These are phyloP conservation scores for Nematocida displodere DNA, from an alignment of 371 early-diverging fungal species.

Conservation along the genomic window DNA sequence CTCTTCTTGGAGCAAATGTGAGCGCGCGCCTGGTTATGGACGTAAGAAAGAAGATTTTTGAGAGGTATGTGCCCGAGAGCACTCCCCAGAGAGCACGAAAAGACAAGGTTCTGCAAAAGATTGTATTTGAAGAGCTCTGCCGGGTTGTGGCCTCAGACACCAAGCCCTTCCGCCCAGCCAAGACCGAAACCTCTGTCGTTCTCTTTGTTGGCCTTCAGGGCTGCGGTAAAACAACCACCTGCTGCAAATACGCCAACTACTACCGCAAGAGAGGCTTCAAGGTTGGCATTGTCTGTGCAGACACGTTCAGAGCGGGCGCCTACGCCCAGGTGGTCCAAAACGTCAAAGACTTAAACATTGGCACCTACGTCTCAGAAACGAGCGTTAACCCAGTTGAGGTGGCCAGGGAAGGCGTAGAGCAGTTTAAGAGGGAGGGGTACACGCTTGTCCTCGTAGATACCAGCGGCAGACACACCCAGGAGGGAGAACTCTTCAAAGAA, in stretches of 20 bases:
- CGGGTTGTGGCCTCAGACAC: constrained; percentile 82
- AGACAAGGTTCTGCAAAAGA: constrained; percentile 68
- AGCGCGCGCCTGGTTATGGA: constrained; percentile 78
- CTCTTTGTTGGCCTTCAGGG: constrained; percentile 99
- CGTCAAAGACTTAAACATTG: constrained; percentile 90
- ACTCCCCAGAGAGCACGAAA: constrained; percentile 80
- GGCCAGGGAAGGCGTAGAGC: constrained; percentile 83
- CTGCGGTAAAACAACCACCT: constrained; percentile 93
- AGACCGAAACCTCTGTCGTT: constrained; percentile 76
- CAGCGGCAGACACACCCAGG: constrained; percentile 94
- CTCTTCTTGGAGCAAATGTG: constrained; percentile 72
- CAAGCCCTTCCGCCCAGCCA: constrained; percentile 77
- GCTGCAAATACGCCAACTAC: constrained; percentile 89
- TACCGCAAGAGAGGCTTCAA: constrained; percentile 95
- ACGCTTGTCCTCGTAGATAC: constrained; percentile 98
- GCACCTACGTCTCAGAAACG: constrained; percentile 84
- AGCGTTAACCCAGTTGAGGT: constrained; percentile 89
- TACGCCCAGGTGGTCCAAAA: constrained; percentile 99
- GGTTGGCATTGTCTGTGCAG: constrained; percentile 89
- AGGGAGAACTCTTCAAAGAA: constrained; percentile 88
- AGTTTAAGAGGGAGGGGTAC: constrained; percentile 87
- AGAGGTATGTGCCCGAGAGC: constrained; percentile 72
- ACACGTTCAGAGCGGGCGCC: constrained; percentile 99
- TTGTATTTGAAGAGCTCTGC: constrained; percentile 87
- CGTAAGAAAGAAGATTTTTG: constrained; percentile 78